phyloP scores from a whole-genome alignment of 2,329 filamentous ascomycete species.

The Eutypa lata region DNA sequence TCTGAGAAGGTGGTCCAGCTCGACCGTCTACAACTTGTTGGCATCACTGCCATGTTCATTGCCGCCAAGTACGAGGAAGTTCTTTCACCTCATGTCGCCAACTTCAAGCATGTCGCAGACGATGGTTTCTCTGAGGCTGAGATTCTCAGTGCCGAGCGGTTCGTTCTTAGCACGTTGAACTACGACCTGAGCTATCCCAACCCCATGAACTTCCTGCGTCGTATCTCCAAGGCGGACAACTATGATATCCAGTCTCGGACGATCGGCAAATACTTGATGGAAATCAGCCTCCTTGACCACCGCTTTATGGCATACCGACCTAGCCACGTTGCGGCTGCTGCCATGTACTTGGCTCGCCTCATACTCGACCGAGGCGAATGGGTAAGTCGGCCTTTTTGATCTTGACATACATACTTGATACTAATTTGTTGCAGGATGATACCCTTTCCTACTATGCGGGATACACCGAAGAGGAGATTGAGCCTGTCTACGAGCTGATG shows the following conservation, averaged over 20 bases:
- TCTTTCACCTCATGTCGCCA: constrained; percentile 90
- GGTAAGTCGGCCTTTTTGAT: constrained; percentile 53
- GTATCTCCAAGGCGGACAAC: constrained; percentile 98
- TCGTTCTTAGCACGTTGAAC: constrained; percentile 84
- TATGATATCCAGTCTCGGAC: constrained; percentile 98
- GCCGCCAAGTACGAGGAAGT: constrained; percentile 99
- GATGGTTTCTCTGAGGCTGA: constrained; percentile 94
- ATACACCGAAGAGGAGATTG: constrained; percentile 88
- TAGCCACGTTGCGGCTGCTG: constrained; percentile 84
- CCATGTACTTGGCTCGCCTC: constrained; percentile 91
- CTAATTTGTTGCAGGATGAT: constrained; percentile 58
- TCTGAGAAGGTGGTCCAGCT: constrained; percentile 94
- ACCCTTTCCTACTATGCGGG: constrained; percentile 89
- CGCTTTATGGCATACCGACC: constrained; percentile 87
- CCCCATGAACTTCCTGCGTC: constrained; percentile 98
- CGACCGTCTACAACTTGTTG: constrained; percentile 92
- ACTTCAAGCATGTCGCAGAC: constrained; percentile 95
- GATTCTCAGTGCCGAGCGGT: constrained; percentile 95
- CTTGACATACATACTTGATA: constrained; percentile 8
- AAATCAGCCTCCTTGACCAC: constrained; percentile 94
- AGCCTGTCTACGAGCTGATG: constrained; percentile 91
- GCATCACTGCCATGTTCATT: constrained; percentile 99
- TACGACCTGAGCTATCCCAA: constrained; percentile 99
- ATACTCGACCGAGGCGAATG: constrained; percentile 90
- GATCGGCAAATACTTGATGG: constrained; percentile 94